A percentile compares a stretch with the other conserved stretches of the same genome.
Conservation (phyloP, 2,329 filamentous ascomycete genomes). For the Stachybotrys echinatus region DNA sequence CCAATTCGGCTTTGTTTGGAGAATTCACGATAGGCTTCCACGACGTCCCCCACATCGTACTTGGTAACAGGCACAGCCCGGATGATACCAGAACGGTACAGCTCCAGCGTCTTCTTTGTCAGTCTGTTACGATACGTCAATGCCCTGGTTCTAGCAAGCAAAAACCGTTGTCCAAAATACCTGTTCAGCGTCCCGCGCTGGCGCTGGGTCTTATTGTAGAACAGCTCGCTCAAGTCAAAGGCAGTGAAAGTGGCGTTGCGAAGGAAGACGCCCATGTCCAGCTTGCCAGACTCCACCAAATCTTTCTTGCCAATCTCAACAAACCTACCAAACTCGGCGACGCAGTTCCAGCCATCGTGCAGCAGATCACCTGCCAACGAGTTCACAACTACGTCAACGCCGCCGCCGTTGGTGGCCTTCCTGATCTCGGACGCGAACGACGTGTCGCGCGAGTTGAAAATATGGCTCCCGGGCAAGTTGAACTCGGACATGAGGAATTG, state of each 20-base stretch:
- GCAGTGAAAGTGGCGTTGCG: conserved; percentile 23
- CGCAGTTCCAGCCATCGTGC: conserved; percentile 25
- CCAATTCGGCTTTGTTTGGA: conserved; percentile 25
- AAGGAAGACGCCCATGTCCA: conserved; percentile 29
- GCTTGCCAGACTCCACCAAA: conserved; percentile 22
- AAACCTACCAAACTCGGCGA: conserved; percentile 30
- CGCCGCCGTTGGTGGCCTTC: conserved; percentile 17
- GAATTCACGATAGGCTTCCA: conserved; percentile 27
- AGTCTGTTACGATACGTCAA: not conserved
- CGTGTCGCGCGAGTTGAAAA: conserved; percentile 25
- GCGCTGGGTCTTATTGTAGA: not conserved
- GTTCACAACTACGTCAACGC: conserved; percentile 31
- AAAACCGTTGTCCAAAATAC: not conserved
- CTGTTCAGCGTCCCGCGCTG: not conserved
- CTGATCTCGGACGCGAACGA: conserved; percentile 22
- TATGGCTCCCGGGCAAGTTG: conserved; percentile 21
- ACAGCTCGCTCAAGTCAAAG: conserved; percentile 8
- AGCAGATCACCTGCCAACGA: conserved; percentile 26
- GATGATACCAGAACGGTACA: conserved; percentile 11
- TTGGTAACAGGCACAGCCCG: conserved; percentile 6
- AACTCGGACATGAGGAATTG: conserved; percentile 8
- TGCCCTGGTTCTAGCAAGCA: not conserved
- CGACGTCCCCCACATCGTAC: conserved; percentile 10
- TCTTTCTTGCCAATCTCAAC: conserved; percentile 34
- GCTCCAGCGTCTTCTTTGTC: conserved; percentile 2